Conservation (phyloP, 2,329 filamentous ascomycete genomes). For the Stachybotrys echinatus region DNA sequence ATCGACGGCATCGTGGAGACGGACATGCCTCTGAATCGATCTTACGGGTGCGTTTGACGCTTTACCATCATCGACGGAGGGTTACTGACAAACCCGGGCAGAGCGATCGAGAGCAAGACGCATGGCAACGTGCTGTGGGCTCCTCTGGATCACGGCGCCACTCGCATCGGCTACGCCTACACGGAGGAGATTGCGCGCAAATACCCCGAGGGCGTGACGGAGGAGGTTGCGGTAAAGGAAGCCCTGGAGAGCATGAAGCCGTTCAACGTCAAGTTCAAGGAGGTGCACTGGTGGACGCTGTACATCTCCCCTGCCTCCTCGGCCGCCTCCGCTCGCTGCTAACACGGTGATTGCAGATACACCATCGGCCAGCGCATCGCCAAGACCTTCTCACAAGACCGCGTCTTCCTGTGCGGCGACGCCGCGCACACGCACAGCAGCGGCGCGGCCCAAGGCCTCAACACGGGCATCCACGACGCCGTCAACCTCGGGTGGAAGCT, state of each 20-base stretch:
- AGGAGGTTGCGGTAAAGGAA: constrained; percentile 49
- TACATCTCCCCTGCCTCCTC: not conserved
- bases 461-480: constrained; percentile 44
- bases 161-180: constrained; percentile 48
- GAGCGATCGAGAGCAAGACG: constrained; percentile 41
- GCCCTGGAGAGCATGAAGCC: constrained; percentile 36
- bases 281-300: constrained; percentile 50
- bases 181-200: constrained; percentile 33
- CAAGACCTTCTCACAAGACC: constrained; percentile 41
- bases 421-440: constrained; percentile 43
- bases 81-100: not conserved
- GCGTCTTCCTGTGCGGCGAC: constrained; percentile 27
- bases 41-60: constrained; percentile 16
- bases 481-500: constrained; percentile 47
- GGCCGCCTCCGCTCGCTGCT: not conserved
- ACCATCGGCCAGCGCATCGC: constrained; percentile 52
- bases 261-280: constrained; percentile 33
- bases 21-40: constrained; percentile 30
- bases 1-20: constrained; percentile 45
- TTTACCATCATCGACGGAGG: not conserved
- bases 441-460: constrained; percentile 44
- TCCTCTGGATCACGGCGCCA: constrained; percentile 45
- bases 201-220: constrained; percentile 25
- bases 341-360: constrained; percentile 9
- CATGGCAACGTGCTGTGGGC: constrained; percentile 53